These are phyloP conservation scores for Chlamydomonas asymmetrica DNA, from an alignment of 139 green algal species.

Conservation along the genomic window DNA sequence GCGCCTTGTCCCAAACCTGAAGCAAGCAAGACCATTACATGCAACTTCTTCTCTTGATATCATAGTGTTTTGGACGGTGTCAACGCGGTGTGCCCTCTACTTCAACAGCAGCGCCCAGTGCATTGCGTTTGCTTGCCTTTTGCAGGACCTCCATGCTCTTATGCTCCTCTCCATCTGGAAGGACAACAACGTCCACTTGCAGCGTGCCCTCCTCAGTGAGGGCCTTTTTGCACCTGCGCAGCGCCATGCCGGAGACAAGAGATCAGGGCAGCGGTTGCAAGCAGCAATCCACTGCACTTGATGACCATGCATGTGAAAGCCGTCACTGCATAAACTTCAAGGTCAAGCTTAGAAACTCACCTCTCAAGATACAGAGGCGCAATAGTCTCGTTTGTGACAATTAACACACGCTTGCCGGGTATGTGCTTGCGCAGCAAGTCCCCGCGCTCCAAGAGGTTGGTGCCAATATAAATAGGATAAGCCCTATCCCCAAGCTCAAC, in stretches of 20 bases:
- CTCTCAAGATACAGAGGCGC: conserved; percentile 91
- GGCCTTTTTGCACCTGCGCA: conserved; percentile 27
- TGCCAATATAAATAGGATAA: conserved; percentile 98
- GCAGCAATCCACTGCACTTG: not conserved
- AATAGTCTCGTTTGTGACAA: conserved; percentile 97
- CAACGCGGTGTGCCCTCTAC: no score
- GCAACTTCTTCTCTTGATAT: no score
- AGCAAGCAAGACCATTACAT: not conserved
- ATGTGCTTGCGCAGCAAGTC: conserved; percentile 87
- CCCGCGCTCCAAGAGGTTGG: conserved; percentile 70
- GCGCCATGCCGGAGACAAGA: not conserved
- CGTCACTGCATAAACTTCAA: no score
- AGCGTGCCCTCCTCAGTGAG: conserved; percentile 52
- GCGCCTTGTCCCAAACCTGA: conserved; percentile 83
- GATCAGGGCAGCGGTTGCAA: no score
- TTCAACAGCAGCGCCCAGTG: no score
- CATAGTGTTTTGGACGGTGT: no score
- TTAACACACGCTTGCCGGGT: conserved; percentile 81
- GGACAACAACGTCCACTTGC: conserved; percentile 79
- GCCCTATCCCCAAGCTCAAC: conserved; percentile 88
- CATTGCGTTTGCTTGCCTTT: no score
- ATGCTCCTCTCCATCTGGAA: conserved; percentile 95
- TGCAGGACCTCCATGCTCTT: conserved; percentile 88
- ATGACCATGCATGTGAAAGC: no score
- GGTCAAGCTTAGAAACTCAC: no score